Conservation (phyloP, 768 basidiomycete genomes). For the Stropharia rugosoannulata region DNA sequence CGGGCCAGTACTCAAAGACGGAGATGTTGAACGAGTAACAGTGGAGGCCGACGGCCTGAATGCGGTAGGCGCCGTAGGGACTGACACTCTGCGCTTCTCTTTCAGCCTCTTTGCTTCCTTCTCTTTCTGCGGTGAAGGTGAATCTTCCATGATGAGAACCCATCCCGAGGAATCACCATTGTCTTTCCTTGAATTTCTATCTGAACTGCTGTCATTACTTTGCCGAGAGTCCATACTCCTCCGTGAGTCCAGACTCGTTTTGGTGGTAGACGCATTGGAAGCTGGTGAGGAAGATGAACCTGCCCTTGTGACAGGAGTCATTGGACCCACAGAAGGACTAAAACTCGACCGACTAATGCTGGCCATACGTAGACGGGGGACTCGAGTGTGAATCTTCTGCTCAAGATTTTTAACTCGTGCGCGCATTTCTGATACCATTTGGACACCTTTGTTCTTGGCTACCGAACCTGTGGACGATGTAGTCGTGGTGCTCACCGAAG, state of each 20-base stretch:
- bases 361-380: constrained; percentile 81
- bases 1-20: constrained; percentile 23
- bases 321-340: constrained; percentile 26
- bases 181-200: constrained; percentile 45
- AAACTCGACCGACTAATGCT: constrained; percentile 59
- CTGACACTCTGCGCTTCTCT: constrained; percentile 55
- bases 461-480: constrained; percentile 45
- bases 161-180: constrained; percentile 72
- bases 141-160: constrained; percentile 90
- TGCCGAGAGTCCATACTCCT: constrained; percentile 44
- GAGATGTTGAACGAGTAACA: constrained; percentile 31
- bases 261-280: constrained; percentile 39
- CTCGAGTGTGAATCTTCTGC: constrained; percentile 85
- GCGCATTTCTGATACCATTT: constrained; percentile 93
- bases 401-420: constrained; percentile 80
- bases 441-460: constrained; percentile 78
- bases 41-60: constrained; percentile 41
- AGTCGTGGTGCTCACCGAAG: constrained; percentile 40
- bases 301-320: constrained; percentile 23
- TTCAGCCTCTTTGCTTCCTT: constrained; percentile 44
- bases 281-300: constrained; percentile 37
- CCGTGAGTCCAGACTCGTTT: constrained; percentile 45
- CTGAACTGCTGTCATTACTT: constrained; percentile 43
- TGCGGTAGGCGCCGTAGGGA: constrained; percentile 54
- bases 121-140: constrained; percentile 65